Conservation (phyloP, 1,284 basidiomycete species). For the Melampsora americana region DNA sequence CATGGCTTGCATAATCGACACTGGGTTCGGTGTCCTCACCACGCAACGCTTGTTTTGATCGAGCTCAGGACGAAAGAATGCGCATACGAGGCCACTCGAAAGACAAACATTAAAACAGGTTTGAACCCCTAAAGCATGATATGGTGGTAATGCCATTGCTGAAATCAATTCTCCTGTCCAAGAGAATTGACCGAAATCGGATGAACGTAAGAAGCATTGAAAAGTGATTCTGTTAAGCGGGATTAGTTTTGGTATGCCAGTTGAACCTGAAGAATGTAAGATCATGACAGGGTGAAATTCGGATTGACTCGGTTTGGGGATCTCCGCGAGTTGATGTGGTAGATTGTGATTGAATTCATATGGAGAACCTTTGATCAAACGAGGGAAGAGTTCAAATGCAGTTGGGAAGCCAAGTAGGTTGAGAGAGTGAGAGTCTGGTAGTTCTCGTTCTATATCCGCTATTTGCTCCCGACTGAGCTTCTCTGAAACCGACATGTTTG, state of each 20-base stretch:
- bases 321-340: not conserved
- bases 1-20: not conserved
- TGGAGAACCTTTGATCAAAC: not conserved
- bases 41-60: not conserved
- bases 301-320: not conserved
- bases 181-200: not conserved
- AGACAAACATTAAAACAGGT: not conserved
- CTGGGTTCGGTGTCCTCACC: not conserved
- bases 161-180: not conserved
- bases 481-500: not conserved
- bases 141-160: not conserved
- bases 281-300: not conserved
- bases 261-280: not conserved
- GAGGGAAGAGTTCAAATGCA: not conserved
- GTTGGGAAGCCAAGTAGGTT: not conserved
- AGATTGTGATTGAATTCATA: not conserved
- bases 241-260: not conserved
- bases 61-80: conserved; percentile 2
- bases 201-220: not conserved
- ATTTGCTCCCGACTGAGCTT: not conserved
- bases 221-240: not conserved
- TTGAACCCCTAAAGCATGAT: not conserved
- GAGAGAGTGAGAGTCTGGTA: not conserved
- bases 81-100: not conserved
- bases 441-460: not conserved